Base-by-base conservation (phyloP, 2,329 filamentous ascomycete species). In the Penicillium paneum region DNA sequence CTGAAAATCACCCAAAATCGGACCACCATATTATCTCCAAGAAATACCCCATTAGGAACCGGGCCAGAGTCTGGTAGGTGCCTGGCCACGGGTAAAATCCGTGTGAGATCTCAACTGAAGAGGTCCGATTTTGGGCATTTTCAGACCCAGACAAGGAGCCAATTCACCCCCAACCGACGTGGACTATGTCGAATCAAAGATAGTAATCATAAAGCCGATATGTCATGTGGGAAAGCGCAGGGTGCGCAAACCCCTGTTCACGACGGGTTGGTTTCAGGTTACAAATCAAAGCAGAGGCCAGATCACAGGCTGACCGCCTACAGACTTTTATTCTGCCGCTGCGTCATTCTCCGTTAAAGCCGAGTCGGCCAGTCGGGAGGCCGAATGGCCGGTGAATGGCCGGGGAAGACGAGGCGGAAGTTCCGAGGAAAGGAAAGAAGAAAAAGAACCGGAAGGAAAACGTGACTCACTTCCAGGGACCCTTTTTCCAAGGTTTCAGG, bases 341-440 rank as follows among this genome's bases (percentile, higher is more conserved):
- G 11, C 35, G 35, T 35, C n/a, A 35, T 17, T 17, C 10, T 32
- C 51, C 51, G 52, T 39, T 50, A 54, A 50, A 1, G 24, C 52
- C 52, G 50, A 31, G 17, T 44, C 50, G 50, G 50, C 12, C 21
- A 29, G 36, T 49, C 44, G 43, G 50, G 29, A 29, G 8, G 7
- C 51, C 60, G 56, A 60, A 46, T 40, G 40, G 34, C 56, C 62
- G 55, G 54, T 54, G 51, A 60, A 62, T 49, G 17, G 13, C 38
- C 38, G 31, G 41, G 28, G 41, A 44, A 44, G 24, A 26, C 1
- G 24, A 28, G 5, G 3, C 2, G 11, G 8, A 42, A 38, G 43
- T 54, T 62, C 61, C 61, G 56, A 56, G 55, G 57, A 62, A 59
- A 64, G 60, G 53, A 60, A 62, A 57, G 47, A 60, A 64, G 63